Evolutionary conservation across 768 basidiomycete species (phyloP).

Genomic region (Amanita muscaria): DNA sequence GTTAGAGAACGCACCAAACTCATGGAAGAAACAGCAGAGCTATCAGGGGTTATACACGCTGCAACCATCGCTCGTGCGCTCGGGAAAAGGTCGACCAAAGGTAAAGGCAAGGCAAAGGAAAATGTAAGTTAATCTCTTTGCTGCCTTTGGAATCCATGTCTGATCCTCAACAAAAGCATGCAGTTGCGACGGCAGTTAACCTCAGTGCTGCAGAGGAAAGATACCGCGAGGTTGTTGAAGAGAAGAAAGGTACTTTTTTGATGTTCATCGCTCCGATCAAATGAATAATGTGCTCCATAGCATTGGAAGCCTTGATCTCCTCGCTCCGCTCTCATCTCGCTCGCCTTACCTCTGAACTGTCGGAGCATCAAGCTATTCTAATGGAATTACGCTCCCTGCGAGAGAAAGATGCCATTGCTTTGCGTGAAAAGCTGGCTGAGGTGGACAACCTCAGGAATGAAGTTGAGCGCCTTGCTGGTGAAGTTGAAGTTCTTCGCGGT

Average conservation of each 20-base stretch:
- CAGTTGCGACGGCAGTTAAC: constrained; percentile 30
- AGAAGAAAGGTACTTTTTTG: constrained; percentile 69
- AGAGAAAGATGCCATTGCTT: constrained; percentile 48
- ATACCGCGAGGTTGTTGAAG: constrained; percentile 74
- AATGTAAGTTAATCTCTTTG: background rate
- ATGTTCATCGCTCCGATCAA: constrained; percentile 14
- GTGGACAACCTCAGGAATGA: constrained; percentile 62
- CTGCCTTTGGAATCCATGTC: background rate
- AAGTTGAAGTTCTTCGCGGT: constrained; percentile 79
- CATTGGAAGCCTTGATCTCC: constrained; percentile 70
- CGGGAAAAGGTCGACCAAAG: constrained; percentile 18
- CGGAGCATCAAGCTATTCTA: constrained; percentile 66
- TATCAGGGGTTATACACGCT: constrained; percentile 13
- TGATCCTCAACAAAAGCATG: constrained; percentile 13
- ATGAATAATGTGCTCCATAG: constrained; percentile 29
- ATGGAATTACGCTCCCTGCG: constrained; percentile 54
- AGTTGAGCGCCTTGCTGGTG: constrained; percentile 73
- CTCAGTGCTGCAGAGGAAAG: constrained; percentile 27
- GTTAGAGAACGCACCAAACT: constrained; percentile 58
- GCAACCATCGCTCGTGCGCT: constrained; percentile 22
- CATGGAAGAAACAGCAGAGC: constrained; percentile 44
- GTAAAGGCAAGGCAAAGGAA: constrained; percentile 32
- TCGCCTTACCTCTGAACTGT: constrained; percentile 70
- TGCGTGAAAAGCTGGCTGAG: constrained; percentile 56
- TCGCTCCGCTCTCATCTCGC: constrained; percentile 69